Percentiles rank a stretch among this genome's conserved stretches.
Evolutionary conservation across 164 flowering plant species (phyloP).

Genomic region (Nelumbo lutea): DNA sequence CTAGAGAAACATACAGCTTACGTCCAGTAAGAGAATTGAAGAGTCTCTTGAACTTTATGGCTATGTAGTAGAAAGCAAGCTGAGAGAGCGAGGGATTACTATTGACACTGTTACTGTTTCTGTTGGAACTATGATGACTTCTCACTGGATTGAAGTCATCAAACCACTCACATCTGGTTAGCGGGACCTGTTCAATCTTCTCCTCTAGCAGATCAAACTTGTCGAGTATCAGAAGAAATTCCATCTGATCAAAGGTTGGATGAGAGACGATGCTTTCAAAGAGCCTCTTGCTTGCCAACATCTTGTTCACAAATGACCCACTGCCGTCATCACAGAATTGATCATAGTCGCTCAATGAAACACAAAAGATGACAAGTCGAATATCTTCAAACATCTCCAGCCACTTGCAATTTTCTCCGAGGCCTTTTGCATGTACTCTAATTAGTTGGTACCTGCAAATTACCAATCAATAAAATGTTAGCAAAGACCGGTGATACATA

Average conservation of each 20-base stretch:
- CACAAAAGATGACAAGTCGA: slow-evolving; percentile 76
- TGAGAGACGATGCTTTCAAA: slow-evolving; percentile 79
- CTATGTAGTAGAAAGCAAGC: slow-evolving; percentile 70
- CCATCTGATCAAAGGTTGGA: slow-evolving; percentile 73
- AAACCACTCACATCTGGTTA: slow-evolving; percentile 79
- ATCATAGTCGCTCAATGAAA: slow-evolving; percentile 73
- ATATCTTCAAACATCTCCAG: slow-evolving; percentile 97
- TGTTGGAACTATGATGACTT: slow-evolving; percentile 38
- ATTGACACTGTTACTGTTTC: slow-evolving; percentile 30
- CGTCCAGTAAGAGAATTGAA: slow-evolving; percentile 64
- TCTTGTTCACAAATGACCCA: slow-evolving; percentile 60
- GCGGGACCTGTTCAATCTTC: slow-evolving; percentile 59
- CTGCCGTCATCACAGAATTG: slow-evolving; percentile 42
- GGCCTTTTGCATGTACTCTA: slow-evolving; percentile 75
- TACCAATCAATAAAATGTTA: slow-evolving; percentile 3
- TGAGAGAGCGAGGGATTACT: slow-evolving; percentile 57
- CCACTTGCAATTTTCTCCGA: slow-evolving; percentile 94
- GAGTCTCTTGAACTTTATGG: slow-evolving; percentile 84
- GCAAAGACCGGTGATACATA: neutral
- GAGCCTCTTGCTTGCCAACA: slow-evolving; percentile 56
- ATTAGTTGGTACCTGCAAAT: slow-evolving; percentile 74
- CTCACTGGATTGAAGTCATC: slow-evolving; percentile 72
- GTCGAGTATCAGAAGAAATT: slow-evolving; percentile 76
- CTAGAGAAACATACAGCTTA: slow-evolving; percentile 63
- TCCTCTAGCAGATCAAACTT: slow-evolving; percentile 76